Conservation (phyloP, 768 basidiomycete species). For the Chalciporus piperatus region DNA sequence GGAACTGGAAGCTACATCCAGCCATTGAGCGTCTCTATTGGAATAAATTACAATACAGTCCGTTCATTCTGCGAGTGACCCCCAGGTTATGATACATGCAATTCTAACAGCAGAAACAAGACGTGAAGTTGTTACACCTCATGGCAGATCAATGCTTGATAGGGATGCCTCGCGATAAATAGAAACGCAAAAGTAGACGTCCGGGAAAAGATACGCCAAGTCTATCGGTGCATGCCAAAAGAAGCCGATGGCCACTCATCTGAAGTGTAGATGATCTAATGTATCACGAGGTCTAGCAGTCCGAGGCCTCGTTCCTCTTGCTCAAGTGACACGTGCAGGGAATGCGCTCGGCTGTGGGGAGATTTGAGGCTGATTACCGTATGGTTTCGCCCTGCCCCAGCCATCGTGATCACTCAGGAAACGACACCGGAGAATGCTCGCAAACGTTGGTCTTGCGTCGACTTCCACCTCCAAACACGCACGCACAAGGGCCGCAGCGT, state of each 20-base stretch:
- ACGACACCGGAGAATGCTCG: slow-evolving; percentile 71
- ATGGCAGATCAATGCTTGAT: slow-evolving; percentile 11
- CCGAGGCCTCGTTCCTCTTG: slow-evolving; percentile 12
- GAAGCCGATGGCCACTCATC: neutral
- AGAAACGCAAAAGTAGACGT: slow-evolving; percentile 6
- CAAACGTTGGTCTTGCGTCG: slow-evolving; percentile 79
- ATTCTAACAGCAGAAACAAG: slow-evolving; percentile 5
- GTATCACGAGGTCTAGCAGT: slow-evolving; percentile 5
- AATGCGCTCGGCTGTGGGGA: slow-evolving; percentile 32
- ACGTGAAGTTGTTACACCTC: slow-evolving; percentile 7
- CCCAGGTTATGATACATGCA: slow-evolving; percentile 13
- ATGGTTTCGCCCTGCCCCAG: slow-evolving; percentile 51
- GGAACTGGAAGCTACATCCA: too few species aligned
- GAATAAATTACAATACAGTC: too few species aligned
- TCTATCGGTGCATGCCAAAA: slow-evolving; percentile 13
- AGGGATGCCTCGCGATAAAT: slow-evolving; percentile 9
- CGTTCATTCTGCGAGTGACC: neutral
- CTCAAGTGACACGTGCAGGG: slow-evolving; percentile 27
- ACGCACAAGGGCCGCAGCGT: slow-evolving; percentile 80
- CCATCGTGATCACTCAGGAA: slow-evolving; percentile 79
- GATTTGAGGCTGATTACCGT: slow-evolving; percentile 24
- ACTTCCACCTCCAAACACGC: slow-evolving; percentile 84
- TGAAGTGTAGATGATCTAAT: slow-evolving; percentile 2
- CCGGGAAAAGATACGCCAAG: slow-evolving; percentile 7
- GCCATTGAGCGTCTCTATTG: neutral